Base-by-base conservation (phyloP, 208 protist species). In the Wallacemonas sp. region DNA sequence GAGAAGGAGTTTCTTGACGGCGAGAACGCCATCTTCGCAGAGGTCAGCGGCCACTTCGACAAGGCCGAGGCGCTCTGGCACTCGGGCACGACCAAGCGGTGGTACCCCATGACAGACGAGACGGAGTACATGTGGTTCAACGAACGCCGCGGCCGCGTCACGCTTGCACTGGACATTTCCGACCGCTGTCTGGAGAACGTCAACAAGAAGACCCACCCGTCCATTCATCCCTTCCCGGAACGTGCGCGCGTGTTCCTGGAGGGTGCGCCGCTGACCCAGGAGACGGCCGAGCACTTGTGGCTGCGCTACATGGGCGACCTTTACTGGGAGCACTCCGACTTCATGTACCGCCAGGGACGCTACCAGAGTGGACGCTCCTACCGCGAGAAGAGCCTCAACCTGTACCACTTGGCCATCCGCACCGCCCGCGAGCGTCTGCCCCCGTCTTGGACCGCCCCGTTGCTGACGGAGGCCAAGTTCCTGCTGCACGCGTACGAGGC, bases 61-160 rank as follows among this genome's bases (percentile, higher is more conserved):
- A 92, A 92, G 68, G 90, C 90, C 14, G 87, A 96, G 63, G 80
- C 72, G 23, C 43, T 96, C 17, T 96, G 90, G 88, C 85, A 93
- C 75, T 85, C 80, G 24, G 90, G 90, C 38, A 86, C 80, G 26
- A 82, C 81, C 6, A 87, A 84, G 52, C 83, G 90, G n/a, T 96
- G 87, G 88, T 96, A 94, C 65, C 86, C 87, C 27, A 76, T 93
- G 68, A 85, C 70, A 8, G 90, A 96, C 48, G 87, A 96, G 73
- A 96, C 90, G 33, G 90, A 96, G 75, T 92, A 89, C 71, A 92
- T 96, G 78, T 94, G 87, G 87, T 96, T 83, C 64, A 92, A 92
- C 75, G 90, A 96, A 65, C 90, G 90, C 43, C 85, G 90, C 21
- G 90, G 90, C 27, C 83, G 88, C 32, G 55, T 96, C 32, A 91